Evolutionary conservation across 2,329 filamentous ascomycete species (phyloP).

Genomic region (Colletotrichum karsti): DNA sequence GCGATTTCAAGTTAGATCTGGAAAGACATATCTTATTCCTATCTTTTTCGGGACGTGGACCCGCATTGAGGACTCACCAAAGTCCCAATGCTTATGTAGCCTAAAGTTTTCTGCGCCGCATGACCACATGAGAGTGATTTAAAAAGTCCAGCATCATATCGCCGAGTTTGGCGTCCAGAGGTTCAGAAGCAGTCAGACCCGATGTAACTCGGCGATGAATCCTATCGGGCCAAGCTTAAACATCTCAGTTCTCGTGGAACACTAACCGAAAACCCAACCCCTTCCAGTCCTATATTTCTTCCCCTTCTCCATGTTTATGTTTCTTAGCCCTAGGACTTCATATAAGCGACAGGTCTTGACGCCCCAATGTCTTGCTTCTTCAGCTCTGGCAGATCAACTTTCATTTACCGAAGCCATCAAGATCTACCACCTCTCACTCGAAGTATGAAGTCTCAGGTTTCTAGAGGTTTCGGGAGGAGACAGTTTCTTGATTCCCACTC

Average conservation of each 20-base stretch:
- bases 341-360: slow-evolving; percentile 1
- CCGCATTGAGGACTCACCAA: not conserved
- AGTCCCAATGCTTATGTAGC: not conserved
- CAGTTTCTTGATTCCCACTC: not conserved
- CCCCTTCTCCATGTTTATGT: not conserved
- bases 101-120: not conserved
- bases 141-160: not conserved
- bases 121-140: not conserved
- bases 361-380: not conserved
- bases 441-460: not conserved
- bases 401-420: not conserved
- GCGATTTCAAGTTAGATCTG: not conserved
- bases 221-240: not conserved
- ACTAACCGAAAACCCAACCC: not conserved
- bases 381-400: slow-evolving; percentile 12
- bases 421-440: not conserved
- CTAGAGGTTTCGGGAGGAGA: not conserved
- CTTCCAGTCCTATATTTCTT: too few species aligned
- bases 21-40: too few species aligned
- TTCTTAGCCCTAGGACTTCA: slow-evolving; percentile 8
- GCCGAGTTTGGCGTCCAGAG: not conserved
- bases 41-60: too few species aligned
- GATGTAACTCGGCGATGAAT: not conserved
- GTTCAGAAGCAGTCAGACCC: not conserved
- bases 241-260: not conserved